Evolutionary conservation across 208 protist species (phyloP).

Genomic region (Acanthamoeba pearcei): DNA sequence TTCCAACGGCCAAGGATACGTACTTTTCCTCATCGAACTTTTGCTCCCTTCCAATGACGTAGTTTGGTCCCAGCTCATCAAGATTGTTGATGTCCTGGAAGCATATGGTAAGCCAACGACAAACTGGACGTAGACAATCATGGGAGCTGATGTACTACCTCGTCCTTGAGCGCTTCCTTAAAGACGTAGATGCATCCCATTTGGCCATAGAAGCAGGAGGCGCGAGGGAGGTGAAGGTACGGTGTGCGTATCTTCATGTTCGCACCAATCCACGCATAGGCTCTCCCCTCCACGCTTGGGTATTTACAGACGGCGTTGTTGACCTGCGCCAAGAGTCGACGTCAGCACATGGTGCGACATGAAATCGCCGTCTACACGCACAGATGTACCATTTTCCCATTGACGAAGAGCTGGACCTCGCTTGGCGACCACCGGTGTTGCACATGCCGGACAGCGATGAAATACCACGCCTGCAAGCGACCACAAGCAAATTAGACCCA

Average conservation of each 20-base stretch:
- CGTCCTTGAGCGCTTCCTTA: conserved; percentile 43
- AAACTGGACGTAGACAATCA: not conserved
- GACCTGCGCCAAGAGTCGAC: not conserved
- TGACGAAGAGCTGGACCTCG: conserved; percentile 54
- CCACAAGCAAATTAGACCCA: not conserved
- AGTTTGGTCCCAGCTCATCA: conserved; percentile 10
- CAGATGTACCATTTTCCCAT: conserved; percentile 35
- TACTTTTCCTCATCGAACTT: conserved; percentile 36
- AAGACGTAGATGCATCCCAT: conserved; percentile 57
- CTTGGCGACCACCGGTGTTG: conserved; percentile 19
- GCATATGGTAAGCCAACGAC: not conserved
- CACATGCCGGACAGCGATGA: conserved; percentile 5
- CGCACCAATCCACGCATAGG: too few species aligned
- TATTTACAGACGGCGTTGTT: not conserved
- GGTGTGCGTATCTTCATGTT: too few species aligned
- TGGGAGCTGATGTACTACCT: conserved; percentile 2
- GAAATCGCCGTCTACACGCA: not conserved
- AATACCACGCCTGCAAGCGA: not conserved
- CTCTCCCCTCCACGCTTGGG: too few species aligned
- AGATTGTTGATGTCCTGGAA: conserved; percentile 35
- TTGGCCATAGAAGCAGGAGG: conserved; percentile 64
- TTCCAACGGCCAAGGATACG: not conserved
- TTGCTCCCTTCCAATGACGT: conserved; percentile 17
- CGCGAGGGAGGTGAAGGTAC: too few species aligned
- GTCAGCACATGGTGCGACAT: not conserved